These are phyloP conservation scores for Plasmodium vivax DNA, from an alignment of 169 alveolate genomes.

Conservation along the genomic window DNA sequence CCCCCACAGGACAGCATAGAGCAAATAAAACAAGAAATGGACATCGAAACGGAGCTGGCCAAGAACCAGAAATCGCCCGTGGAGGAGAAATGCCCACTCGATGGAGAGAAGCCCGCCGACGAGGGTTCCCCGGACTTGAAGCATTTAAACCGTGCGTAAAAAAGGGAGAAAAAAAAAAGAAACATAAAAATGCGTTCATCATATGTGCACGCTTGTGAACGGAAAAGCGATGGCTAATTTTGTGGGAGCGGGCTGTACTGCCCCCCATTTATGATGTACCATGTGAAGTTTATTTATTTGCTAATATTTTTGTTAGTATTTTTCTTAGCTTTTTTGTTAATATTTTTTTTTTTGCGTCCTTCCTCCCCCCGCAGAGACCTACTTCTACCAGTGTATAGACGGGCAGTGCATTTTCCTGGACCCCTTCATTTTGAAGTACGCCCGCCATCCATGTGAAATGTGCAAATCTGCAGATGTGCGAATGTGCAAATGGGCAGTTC, in stretches of 20 bases:
- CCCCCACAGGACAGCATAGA: slow-evolving; percentile 43
- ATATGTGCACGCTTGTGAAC: background rate
- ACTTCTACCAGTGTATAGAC: slow-evolving; percentile 61
- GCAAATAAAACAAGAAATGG: slow-evolving; percentile 55
- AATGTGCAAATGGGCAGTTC: background rate
- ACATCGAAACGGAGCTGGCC: background rate
- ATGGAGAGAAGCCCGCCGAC: background rate
- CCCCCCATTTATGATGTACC: background rate
- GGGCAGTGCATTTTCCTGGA: slow-evolving; percentile 69
- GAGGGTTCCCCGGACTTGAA: background rate
- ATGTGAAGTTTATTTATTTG: background rate
- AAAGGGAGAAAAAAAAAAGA: background rate
- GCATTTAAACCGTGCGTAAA: slow-evolving; percentile 1
- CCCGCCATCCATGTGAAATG: background rate
- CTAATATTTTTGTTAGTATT: background rate
- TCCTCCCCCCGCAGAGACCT: slow-evolving; percentile 21
- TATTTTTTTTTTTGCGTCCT: background rate
- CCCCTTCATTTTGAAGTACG: slow-evolving; percentile 57
- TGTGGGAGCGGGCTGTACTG: background rate
- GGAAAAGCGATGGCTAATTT: background rate
- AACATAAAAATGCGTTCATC: background rate
- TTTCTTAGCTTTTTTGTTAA: background rate
- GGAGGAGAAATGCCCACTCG: background rate
- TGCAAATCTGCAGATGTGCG: background rate
- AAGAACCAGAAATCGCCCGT: background rate